A percentile compares a stretch with the other conserved stretches of the same genome.
These are phyloP conservation scores for Rhodofomes roseus DNA, from an alignment of 1,284 basidiomycete genomes.

Conservation along the genomic window DNA sequence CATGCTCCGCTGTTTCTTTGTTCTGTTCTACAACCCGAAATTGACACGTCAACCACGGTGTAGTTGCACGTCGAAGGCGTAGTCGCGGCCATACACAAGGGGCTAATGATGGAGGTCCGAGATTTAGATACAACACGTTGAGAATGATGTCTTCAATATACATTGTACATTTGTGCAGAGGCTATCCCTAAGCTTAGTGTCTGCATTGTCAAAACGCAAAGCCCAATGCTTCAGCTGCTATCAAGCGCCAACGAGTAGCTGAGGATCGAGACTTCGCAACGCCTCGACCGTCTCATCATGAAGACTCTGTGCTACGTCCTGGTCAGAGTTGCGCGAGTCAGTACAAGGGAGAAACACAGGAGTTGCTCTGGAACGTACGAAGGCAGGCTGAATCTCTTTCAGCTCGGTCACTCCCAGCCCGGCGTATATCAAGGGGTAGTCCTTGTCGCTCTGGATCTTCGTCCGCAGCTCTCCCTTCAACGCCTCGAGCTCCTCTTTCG, in stretches of 20 bases:
- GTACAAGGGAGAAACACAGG: not conserved
- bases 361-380: not conserved
- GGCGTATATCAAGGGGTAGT: conserved; percentile 1
- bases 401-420: conserved; percentile 1
- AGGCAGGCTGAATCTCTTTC: not conserved
- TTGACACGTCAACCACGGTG: too few species aligned
- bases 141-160: too few species aligned
- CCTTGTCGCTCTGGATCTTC: conserved; percentile 3
- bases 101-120: too few species aligned
- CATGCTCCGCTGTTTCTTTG: too few species aligned
- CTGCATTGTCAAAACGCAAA: too few species aligned
- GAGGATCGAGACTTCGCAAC: not conserved
- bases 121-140: too few species aligned
- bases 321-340: not conserved
- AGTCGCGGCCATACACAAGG: too few species aligned
- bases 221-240: not conserved
- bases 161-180: too few species aligned
- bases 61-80: too few species aligned
- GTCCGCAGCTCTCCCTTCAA: not conserved
- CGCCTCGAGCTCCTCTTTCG: not conserved
- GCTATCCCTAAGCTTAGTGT: too few species aligned
- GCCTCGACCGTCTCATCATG: not conserved
- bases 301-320: not conserved
- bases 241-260: not conserved
- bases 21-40: too few species aligned